Conservation (phyloP, 2,329 filamentous ascomycete genomes). For the Dothistroma septosporum region DNA sequence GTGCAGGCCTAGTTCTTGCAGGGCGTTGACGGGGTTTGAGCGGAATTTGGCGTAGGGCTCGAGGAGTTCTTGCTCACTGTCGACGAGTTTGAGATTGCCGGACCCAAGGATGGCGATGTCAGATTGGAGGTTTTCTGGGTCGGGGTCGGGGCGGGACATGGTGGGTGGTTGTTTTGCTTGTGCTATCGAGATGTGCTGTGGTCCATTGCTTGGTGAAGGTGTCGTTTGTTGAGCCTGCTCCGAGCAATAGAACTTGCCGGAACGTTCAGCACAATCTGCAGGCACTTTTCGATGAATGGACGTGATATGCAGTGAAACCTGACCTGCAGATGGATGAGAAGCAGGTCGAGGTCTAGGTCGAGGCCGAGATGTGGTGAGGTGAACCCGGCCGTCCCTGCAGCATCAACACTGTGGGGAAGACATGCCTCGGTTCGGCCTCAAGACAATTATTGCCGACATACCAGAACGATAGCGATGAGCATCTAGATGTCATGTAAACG, state of each 20-base stretch:
- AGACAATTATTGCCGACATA: not conserved
- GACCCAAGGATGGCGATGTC: conserved; percentile 47
- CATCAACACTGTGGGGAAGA: not conserved
- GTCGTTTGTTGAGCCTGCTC: not conserved
- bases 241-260: too few relatives aligned
- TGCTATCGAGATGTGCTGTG: not conserved
- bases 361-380: not conserved
- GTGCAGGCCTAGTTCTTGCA: conserved; percentile 89
- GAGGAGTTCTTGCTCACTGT: conserved; percentile 64
- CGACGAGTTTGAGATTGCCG: conserved; percentile 42
- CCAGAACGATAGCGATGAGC: not conserved
- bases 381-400: not conserved
- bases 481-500: not conserved
- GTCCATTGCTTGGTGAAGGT: not conserved
- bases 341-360: not conserved
- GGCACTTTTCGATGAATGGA: not conserved
- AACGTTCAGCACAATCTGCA: not conserved
- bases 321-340: not conserved
- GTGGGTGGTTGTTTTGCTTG: not conserved
- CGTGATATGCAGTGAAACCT: not conserved
- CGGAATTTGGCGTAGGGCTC: conserved; percentile 85
- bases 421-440: not conserved
- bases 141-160: conserved; percentile 7
- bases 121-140: conserved; percentile 18
- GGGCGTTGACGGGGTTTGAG: conserved; percentile 67